phyloP scores from a whole-genome alignment of 1,139 yeast genomes.

The Debaryomyces singareniensis region DNA sequence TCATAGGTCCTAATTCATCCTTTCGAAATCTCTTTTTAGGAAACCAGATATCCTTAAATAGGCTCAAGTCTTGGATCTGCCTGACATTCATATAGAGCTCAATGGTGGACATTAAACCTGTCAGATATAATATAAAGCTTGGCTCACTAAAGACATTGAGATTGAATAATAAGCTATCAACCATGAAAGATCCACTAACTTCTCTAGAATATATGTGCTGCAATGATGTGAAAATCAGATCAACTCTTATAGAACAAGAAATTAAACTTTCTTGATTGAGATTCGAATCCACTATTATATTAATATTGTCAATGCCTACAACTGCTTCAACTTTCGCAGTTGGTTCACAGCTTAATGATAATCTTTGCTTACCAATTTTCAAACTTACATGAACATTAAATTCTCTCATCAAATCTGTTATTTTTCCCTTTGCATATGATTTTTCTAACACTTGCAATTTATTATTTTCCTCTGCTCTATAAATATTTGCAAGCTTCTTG shows the following conservation, averaged over 20 bases:
- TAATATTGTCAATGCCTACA: constrained; percentile 62
- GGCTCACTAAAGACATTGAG: constrained; percentile 32
- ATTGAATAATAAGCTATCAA: constrained; percentile 45
- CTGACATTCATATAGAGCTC: constrained; percentile 66
- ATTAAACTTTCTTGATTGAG: constrained; percentile 34
- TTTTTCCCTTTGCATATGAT: constrained; percentile 17
- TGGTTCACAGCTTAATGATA: constrained; percentile 85
- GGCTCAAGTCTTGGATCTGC: constrained; percentile 79
- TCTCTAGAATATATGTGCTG: constrained; percentile 91
- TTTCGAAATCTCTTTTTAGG: constrained; percentile 26
- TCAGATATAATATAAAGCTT: constrained; percentile 37
- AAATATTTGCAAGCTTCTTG: constrained; percentile 29
- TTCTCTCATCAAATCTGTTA: constrained; percentile 37
- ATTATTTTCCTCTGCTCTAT: constrained; percentile 3
- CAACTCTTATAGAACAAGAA: constrained; percentile 37
- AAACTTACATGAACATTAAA: constrained; percentile 62
- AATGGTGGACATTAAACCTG: constrained; percentile 52
- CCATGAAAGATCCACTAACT: constrained; percentile 65
- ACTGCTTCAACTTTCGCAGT: constrained; percentile 88
- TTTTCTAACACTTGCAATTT: constrained; percentile 8
- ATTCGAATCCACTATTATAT: constrained; percentile 52
- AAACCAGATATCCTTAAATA: constrained; percentile 83
- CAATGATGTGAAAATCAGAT: constrained; percentile 57
- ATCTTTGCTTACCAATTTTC: constrained; percentile 62
- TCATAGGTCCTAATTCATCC: background rate